Evolutionary conservation across 2,329 filamentous ascomycete species (phyloP).

Genomic region (Teratosphaeria nubilosa): DNA sequence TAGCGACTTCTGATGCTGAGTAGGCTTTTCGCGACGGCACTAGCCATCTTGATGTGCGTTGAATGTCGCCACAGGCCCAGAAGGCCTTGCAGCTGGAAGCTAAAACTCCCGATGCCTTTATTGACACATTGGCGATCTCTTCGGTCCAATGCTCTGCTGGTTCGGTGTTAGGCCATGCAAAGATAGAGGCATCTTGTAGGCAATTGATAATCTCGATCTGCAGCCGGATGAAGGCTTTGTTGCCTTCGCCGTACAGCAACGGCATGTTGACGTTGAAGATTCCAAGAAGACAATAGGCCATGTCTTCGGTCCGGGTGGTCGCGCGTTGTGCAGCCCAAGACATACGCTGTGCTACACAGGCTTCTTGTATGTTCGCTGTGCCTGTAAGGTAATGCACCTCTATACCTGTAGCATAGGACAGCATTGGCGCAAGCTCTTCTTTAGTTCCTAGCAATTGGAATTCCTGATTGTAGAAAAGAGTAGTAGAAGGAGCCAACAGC

Average conservation of each 20-base stretch:
- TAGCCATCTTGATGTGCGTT: no score
- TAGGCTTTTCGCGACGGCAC: no score
- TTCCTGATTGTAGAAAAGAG: not conserved
- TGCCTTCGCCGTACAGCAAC: constrained; percentile 30
- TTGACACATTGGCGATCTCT: no score
- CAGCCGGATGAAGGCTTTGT: constrained; percentile 9
- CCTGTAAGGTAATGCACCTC: not conserved
- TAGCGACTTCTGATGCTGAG: no score
- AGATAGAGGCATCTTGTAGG: constrained; percentile 11
- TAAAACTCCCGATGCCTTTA: no score
- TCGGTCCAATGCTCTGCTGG: no score
- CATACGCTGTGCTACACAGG: not conserved
- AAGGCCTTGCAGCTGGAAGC: no score
- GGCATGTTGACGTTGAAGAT: constrained; percentile 37
- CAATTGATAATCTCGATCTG: constrained; percentile 9
- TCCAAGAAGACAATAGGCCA: constrained; percentile 7
- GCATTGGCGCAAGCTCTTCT: not conserved
- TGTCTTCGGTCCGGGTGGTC: constrained; percentile 8
- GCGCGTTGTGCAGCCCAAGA: constrained; percentile 10
- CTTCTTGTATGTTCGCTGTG: not conserved
- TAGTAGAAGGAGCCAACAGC: not conserved
- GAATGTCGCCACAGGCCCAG: no score
- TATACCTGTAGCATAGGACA: not conserved
- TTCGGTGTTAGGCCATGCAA: constrained; percentile 8
- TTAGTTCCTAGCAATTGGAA: not conserved